A percentile compares a stretch with the other conserved stretches of the same genome.
These are phyloP conservation scores for Hypoxylon fuscum DNA, from an alignment of 495 filamentous ascomycete genomes.

Conservation along the genomic window DNA sequence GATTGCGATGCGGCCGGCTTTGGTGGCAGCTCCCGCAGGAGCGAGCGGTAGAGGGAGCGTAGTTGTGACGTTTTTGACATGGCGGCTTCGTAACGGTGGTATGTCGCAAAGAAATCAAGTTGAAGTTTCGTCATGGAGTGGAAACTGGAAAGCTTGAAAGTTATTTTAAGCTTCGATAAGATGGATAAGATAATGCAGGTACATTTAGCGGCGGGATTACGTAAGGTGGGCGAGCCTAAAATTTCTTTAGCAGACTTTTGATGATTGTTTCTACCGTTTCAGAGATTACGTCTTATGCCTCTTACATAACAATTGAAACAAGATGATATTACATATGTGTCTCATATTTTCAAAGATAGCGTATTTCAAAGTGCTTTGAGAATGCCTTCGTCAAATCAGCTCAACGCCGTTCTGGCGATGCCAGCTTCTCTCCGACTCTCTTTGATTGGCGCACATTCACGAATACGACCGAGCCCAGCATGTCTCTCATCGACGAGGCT, in stretches of 20 bases:
- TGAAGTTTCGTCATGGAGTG: background rate
- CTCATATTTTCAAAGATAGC: background rate
- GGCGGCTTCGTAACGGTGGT: background rate
- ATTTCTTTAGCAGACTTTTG: no score
- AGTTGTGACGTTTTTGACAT: conserved; percentile 58
- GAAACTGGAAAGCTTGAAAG: background rate
- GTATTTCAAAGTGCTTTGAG: background rate
- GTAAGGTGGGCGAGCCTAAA: no score
- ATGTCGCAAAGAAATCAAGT: background rate
- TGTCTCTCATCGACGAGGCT: conserved; percentile 7
- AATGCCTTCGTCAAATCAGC: conserved; percentile 27
- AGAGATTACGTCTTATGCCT: no score
- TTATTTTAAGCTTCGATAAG: conserved; percentile 4
- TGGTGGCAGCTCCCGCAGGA: conserved; percentile 91
- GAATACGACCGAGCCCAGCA: conserved; percentile 9
- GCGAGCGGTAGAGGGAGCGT: conserved; percentile 84
- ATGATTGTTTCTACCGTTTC: no score
- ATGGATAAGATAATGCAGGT: conserved; percentile 29
- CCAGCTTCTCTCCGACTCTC: conserved; percentile 36
- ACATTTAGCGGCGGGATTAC: background rate
- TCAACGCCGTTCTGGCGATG: conserved; percentile 38
- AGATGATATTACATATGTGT: no score
- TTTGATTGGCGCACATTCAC: conserved; percentile 23
- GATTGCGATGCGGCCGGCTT: conserved; percentile 62
- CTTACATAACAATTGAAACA: no score